A percentile compares a stretch with the other conserved stretches of the same genome.
phyloP scores from a whole-genome alignment of 2,329 filamentous ascomycete genomes.

The Aspergillus hortae region DNA sequence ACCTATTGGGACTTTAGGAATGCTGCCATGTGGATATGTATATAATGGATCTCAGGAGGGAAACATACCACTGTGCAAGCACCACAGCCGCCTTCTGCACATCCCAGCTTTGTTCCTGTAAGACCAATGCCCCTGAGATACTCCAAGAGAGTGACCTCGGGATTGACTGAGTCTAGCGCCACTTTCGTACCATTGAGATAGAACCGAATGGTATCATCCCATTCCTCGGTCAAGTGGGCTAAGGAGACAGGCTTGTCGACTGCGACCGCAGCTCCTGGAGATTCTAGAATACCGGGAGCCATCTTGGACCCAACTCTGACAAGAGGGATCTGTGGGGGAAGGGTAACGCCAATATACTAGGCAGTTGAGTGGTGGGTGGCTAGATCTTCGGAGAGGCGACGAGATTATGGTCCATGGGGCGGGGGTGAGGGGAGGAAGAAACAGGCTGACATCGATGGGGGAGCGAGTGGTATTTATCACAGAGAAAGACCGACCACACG shows the following conservation, averaged over 20 bases:
- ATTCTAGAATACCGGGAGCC: constrained; percentile 56
- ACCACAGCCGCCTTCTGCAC: constrained; percentile 93
- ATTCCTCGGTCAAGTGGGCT: constrained; percentile 65
- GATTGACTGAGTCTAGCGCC: constrained; percentile 79
- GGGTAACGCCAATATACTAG: neutral
- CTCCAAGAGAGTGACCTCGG: constrained; percentile 86
- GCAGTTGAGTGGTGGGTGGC: neutral
- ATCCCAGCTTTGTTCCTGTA: constrained; percentile 94
- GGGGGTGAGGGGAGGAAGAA: neutral
- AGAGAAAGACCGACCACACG: neutral
- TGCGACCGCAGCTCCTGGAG: constrained; percentile 43
- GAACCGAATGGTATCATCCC: constrained; percentile 85
- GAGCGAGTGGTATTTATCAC: neutral
- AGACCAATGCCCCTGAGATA: constrained; percentile 90
- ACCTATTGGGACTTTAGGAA: constrained; percentile 49
- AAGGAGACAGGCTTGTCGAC: constrained; percentile 47
- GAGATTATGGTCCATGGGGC: neutral
- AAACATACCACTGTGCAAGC: constrained; percentile 46
- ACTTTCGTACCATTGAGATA: constrained; percentile 94
- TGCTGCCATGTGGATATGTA: neutral
- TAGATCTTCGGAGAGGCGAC: neutral
- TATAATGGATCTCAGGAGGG: too few species aligned
- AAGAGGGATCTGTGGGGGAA: constrained; percentile 1
- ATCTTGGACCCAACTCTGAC: constrained; percentile 35
- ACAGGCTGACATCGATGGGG: neutral